Conservation (phyloP, 495 filamentous ascomycete species). For the Trichoderma orchidacearum region DNA sequence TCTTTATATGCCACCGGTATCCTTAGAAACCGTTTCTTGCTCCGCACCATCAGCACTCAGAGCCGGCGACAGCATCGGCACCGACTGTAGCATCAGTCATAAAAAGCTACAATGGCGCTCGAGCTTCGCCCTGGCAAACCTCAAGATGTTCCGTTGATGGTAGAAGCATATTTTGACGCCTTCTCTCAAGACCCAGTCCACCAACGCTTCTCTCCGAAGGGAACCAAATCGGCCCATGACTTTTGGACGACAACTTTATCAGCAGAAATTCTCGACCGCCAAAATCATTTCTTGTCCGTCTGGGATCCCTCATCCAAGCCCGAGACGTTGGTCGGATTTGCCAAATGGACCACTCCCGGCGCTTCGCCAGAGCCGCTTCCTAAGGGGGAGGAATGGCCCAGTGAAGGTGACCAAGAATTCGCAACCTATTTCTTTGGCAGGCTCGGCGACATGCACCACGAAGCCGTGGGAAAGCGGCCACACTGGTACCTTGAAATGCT, state of each 20-base stretch:
- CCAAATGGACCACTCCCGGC: conserved; percentile 19
- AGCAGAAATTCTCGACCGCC: not conserved
- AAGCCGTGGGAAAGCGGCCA: conserved; percentile 17
- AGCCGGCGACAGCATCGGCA: not conserved
- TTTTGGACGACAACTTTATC: not conserved
- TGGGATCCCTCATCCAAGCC: not conserved
- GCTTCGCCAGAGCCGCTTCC: not conserved
- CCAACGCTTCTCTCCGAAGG: not conserved
- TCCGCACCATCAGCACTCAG: too few species aligned
- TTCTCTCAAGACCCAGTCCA: not conserved
- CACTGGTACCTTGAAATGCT: conserved; percentile 35
- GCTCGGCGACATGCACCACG: conserved; percentile 11
- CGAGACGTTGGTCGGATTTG: conserved; percentile 11
- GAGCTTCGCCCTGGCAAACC: not conserved
- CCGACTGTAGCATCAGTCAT: not conserved
- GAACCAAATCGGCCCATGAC: not conserved
- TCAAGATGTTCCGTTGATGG: not conserved
- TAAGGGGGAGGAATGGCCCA: conserved; percentile 12
- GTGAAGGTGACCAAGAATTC: conserved; percentile 12
- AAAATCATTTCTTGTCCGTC: not conserved
- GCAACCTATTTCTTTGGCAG: conserved; percentile 16
- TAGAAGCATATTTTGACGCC: not conserved
- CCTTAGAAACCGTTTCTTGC: too few species aligned
- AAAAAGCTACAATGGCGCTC: not conserved
- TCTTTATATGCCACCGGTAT: too few species aligned